Evolutionary conservation across 805 yeast species (phyloP).

Genomic region (Candida berthetii): DNA sequence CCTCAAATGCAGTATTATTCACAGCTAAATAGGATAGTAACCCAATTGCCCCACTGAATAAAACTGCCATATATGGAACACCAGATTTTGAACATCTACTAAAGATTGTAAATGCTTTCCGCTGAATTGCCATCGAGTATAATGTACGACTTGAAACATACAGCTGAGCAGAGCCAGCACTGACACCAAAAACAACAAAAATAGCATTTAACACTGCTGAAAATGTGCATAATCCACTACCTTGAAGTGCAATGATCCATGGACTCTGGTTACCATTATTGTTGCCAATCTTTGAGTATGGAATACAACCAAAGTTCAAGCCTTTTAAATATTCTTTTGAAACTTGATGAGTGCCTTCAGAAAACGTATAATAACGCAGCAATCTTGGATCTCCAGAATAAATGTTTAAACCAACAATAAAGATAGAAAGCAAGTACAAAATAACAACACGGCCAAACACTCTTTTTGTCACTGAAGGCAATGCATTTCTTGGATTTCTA

Average conservation of each 20-base stretch:
- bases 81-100: conserved; percentile 55
- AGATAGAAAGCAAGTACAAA: conserved; percentile 60
- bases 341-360: no score
- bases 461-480: conserved; percentile 71
- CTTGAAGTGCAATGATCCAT: conserved; percentile 51
- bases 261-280: conserved; percentile 42
- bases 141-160: conserved; percentile 52
- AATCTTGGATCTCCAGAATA: conserved; percentile 77
- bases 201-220: conserved; percentile 43
- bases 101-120: conserved; percentile 55
- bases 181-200: conserved; percentile 46
- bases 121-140: conserved; percentile 46
- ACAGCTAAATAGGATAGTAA: conserved; percentile 56
- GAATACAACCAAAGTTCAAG: conserved; percentile 4
- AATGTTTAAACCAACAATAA: conserved; percentile 64
- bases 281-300: background rate
- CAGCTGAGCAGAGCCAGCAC: conserved; percentile 48
- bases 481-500: conserved; percentile 68
- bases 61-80: conserved; percentile 64
- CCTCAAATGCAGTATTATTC: conserved; percentile 47
- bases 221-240: conserved; percentile 43
- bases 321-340: conserved; percentile 6
- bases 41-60: conserved; percentile 57
- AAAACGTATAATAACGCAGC: conserved; percentile 40
- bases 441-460: conserved; percentile 67